Base-by-base conservation (phyloP, 148 eudicot species). In the Vaccinium corymbosum region DNA sequence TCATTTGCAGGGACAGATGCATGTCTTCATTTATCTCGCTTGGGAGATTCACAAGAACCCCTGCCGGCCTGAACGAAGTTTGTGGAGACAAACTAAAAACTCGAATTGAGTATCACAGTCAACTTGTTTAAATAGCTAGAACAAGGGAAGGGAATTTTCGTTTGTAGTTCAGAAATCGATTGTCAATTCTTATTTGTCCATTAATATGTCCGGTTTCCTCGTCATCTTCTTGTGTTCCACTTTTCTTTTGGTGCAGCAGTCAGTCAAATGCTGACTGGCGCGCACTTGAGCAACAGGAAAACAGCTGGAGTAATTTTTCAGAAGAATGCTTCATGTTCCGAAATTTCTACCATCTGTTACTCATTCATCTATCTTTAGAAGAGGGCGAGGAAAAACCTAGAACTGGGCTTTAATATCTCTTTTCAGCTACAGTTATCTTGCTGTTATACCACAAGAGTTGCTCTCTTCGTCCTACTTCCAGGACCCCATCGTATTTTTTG, bases 31-130 rank as follows among this genome's bases (percentile, higher is more conserved):
- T 85, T 97, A 84, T 97, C 96, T 75, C 95, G 99, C 32, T 87
- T 95, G 91, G 98, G 96, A 66, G 99, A 92, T 89, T 97, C 98
- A 29, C 98, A 95, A 89, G 99, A 97, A 91, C 96, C 99, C 25
- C 90, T 97, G 79, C 94, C 98, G 3, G 38, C 38, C 6, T 93
- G 85, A 88, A 62, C n/a, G 14, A 76, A 50, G 52, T 22, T 42
- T 52, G 64, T 53, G 20, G 84, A 81, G 46, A 17, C 52, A 16
- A 55, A 55, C 64, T 59, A 35, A 35, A 35, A 35, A 35, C 38
- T 35, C 38, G 38, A 56, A 71, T 84, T 35, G 22, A 81, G 79
- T 32, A 76, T 72, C 29, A 10, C 29, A 19, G 49, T 4, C 56
- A 38, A 38, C 29, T n/a, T 49, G 79, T 76, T 32, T 76, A 76